phyloP scores from a whole-genome alignment of 805 yeast genomes.

The Wickerhamiella siamensis region DNA sequence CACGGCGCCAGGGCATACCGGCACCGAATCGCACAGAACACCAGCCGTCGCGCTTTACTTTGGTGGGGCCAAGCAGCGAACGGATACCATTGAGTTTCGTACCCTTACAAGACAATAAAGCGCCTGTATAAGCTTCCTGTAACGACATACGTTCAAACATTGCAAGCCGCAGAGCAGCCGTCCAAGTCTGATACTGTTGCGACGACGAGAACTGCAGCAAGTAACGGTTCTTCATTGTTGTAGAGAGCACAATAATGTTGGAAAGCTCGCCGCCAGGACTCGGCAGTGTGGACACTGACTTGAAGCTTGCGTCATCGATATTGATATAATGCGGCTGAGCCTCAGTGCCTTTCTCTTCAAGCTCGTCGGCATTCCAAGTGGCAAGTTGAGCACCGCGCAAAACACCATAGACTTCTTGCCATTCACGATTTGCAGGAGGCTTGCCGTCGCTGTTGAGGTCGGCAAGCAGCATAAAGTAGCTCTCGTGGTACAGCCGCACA shows the following conservation, averaged over 20 bases:
- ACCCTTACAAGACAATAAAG: slow-evolving; percentile 83
- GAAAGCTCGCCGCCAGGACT: slow-evolving; percentile 49
- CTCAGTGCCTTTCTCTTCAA: slow-evolving; percentile 44
- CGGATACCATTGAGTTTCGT: slow-evolving; percentile 74
- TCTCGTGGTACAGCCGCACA: slow-evolving; percentile 46
- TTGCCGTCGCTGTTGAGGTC: slow-evolving; percentile 60
- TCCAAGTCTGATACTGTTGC: slow-evolving; percentile 61
- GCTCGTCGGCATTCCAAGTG: slow-evolving; percentile 56
- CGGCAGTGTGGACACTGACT: slow-evolving; percentile 53
- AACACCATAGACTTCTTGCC: slow-evolving; percentile 90
- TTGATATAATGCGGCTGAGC: slow-evolving; percentile 73
- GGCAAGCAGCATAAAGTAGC: slow-evolving; percentile 32
- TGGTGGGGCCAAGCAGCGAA: slow-evolving; percentile 69
- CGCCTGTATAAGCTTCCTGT: slow-evolving; percentile 96
- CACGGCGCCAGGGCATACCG: slow-evolving; percentile 96
- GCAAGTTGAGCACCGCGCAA: slow-evolving; percentile 84
- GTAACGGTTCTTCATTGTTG: slow-evolving; percentile 81
- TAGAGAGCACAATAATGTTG: slow-evolving; percentile 76
- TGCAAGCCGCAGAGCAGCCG: slow-evolving; percentile 66
- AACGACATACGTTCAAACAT: slow-evolving; percentile 66
- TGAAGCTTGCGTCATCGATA: slow-evolving; percentile 77
- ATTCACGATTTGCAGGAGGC: slow-evolving; percentile 58
- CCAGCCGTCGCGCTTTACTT: slow-evolving; percentile 87
- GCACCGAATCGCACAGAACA: slow-evolving; percentile 86
- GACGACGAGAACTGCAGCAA: slow-evolving; percentile 61